Conservation (phyloP, 768 basidiomycete species). For the Megacollybia marginata region DNA sequence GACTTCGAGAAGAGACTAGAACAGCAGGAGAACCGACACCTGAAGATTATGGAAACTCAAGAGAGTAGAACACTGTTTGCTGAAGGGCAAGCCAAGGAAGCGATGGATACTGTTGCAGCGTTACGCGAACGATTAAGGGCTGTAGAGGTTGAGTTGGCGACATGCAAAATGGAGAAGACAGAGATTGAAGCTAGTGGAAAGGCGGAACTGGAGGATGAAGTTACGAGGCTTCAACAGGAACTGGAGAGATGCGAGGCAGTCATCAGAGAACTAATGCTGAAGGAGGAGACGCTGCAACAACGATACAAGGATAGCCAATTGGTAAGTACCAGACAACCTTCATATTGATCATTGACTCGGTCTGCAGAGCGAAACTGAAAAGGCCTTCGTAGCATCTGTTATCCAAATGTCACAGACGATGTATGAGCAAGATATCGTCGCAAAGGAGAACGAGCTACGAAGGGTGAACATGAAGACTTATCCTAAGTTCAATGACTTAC, state of each 20-base stretch:
- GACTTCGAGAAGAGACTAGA: neutral
- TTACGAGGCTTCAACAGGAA: neutral
- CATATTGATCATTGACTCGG: neutral
- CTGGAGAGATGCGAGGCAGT: neutral
- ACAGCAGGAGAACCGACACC: neutral
- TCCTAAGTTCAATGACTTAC: neutral
- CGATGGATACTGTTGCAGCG: neutral
- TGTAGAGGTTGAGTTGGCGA: neutral
- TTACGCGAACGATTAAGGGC: neutral
- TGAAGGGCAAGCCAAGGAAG: neutral
- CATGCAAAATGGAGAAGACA: neutral
- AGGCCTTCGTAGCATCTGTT: slow-evolving; percentile 37
- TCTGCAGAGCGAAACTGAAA: slow-evolving; percentile 26
- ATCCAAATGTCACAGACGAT: slow-evolving; percentile 35
- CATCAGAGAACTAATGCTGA: slow-evolving; percentile 6
- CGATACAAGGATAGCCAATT: slow-evolving; percentile 40
- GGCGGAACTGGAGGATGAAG: neutral
- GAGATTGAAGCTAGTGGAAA: neutral
- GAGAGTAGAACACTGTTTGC: neutral
- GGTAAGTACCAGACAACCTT: slow-evolving; percentile 23
- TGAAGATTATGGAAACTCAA: neutral
- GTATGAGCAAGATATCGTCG: slow-evolving; percentile 46
- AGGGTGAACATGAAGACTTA: slow-evolving; percentile 25
- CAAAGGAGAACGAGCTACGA: slow-evolving; percentile 50
- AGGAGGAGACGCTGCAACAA: slow-evolving; percentile 20